Evolutionary conservation across 2,329 filamentous ascomycete genomes (phyloP), one percentile per base, ranked within the genome.

Genomic region (Penicillium griseofulvum): DNA sequence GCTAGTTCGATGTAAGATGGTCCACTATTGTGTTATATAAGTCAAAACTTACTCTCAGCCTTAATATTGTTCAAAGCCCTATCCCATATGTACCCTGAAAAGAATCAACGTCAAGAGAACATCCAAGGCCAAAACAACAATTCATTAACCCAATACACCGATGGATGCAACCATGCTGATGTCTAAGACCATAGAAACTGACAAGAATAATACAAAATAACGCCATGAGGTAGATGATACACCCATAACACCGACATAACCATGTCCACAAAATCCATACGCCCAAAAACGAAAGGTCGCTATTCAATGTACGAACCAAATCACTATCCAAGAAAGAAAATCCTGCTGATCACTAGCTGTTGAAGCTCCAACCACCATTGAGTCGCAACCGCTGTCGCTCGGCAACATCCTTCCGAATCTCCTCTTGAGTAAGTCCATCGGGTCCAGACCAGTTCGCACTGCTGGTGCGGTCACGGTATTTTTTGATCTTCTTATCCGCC

Each of bases 391-490:
- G 84, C 73, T 95, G 89, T 58, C 92, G 82, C 54, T 88, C 89
- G 57, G 89, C 87, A 65, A 89, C 77, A 75, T 97, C 92, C 69
- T 85, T 88, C 51, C 84, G 79, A 67, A 95, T 90, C 68, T 97
- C 92, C 56, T 95, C 92, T 62, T 92, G 88, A 0, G 92, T 97
- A 64, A 99, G 80, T 42, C 82, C 80, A 72, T 99, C 95, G 3
- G 87, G 80, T 52, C 90, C 75, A 68, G 84, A 87, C 94, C 94
- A 99, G 76, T 96, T 95, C 34, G 95, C 95, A 74, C 91, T 96
- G 65, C 90, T 96, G 5, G 93, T 97, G 53, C 94, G 84, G 49
- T 90, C 87, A 17, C 95, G 85, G 81, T 97, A 97, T 69, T 91
- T 90, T 78, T 90, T 89, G 72, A 89, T 86, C 61, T 93, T 91